Percentiles rank a stretch among this genome's conserved stretches.
These are phyloP conservation scores for Aspergillus awamori DNA, from an alignment of 2,329 filamentous ascomycete species.

Conservation along the genomic window DNA sequence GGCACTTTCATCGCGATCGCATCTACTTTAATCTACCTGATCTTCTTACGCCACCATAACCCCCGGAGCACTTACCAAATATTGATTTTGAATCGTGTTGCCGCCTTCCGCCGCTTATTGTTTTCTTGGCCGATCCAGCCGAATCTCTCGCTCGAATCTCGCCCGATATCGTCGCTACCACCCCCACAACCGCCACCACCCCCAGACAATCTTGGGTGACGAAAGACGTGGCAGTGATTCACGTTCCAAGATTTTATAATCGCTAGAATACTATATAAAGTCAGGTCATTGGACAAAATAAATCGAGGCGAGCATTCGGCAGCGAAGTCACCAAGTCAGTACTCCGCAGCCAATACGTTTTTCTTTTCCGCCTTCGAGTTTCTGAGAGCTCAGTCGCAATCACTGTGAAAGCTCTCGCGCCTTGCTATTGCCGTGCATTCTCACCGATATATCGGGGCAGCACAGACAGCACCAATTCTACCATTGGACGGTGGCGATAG, in stretches of 20 bases:
- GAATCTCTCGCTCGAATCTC: conserved; percentile 23
- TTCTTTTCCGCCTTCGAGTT: conserved; percentile 4
- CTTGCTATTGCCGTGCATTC: neutral
- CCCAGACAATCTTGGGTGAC: conserved; percentile 18
- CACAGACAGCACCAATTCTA: neutral
- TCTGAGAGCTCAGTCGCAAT: neutral
- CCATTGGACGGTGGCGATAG: neutral
- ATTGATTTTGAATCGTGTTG: conserved; percentile 12
- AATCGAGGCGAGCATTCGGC: neutral
- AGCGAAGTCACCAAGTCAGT: neutral
- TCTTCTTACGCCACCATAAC: conserved; percentile 22
- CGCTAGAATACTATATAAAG: neutral
- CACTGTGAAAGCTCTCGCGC: neutral
- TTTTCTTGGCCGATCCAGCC: conserved; percentile 18
- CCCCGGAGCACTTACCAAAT: conserved; percentile 14
- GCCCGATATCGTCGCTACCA: conserved; percentile 22
- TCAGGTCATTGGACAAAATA: neutral
- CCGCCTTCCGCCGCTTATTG: conserved; percentile 7
- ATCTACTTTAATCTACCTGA: conserved; percentile 21
- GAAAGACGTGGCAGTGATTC: neutral
- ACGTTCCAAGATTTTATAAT: neutral
- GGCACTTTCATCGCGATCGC: conserved; percentile 23
- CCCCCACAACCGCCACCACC: conserved; percentile 25
- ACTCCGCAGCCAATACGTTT: conserved; percentile 1
- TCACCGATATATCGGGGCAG: neutral